phyloP scores from a whole-genome alignment of 2,329 filamentous ascomycete genomes.

The Ophiocordyceps camponoti-floridani region DNA sequence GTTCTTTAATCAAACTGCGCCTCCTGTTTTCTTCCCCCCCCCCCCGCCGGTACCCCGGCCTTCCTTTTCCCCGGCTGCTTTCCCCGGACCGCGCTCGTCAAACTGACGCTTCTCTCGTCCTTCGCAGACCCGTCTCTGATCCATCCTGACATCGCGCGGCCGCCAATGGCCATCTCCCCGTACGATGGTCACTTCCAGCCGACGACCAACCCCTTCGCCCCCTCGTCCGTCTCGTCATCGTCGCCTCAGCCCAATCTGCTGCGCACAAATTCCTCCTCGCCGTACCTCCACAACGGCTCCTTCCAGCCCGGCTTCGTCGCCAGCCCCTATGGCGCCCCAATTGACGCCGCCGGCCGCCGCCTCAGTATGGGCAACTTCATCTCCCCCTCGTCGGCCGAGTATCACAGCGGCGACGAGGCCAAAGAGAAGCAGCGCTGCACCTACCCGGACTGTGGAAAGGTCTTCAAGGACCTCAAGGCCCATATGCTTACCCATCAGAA shows the following conservation, averaged over 20 bases:
- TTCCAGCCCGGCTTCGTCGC: slow-evolving; percentile 36
- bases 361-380: slow-evolving; percentile 53
- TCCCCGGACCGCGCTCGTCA: not conserved
- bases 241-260: slow-evolving; percentile 27
- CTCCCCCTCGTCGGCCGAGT: slow-evolving; percentile 41
- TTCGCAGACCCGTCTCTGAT: slow-evolving; percentile 36
- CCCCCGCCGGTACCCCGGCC: not conserved
- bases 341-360: slow-evolving; percentile 31
- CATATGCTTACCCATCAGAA: slow-evolving; percentile 95
- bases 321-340: slow-evolving; percentile 32
- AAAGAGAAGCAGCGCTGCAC: slow-evolving; percentile 51
- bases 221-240: slow-evolving; percentile 40
- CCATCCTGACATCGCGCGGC: slow-evolving; percentile 32
- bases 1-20: not conserved
- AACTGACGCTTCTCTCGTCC: not conserved
- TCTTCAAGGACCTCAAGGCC: slow-evolving; percentile 52
- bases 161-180: slow-evolving; percentile 24
- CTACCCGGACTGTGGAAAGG: slow-evolving; percentile 37
- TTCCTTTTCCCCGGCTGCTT: not conserved
- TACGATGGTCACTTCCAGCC: slow-evolving; percentile 32
- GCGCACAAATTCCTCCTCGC: slow-evolving; percentile 44
- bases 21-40: not conserved
- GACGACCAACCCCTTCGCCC: slow-evolving; percentile 28
- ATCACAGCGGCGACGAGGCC: slow-evolving; percentile 40
- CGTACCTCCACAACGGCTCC: slow-evolving; percentile 38